Base-by-base conservation (phyloP, 2,329 filamentous ascomycete species). In the Trichoderma harzianum region DNA sequence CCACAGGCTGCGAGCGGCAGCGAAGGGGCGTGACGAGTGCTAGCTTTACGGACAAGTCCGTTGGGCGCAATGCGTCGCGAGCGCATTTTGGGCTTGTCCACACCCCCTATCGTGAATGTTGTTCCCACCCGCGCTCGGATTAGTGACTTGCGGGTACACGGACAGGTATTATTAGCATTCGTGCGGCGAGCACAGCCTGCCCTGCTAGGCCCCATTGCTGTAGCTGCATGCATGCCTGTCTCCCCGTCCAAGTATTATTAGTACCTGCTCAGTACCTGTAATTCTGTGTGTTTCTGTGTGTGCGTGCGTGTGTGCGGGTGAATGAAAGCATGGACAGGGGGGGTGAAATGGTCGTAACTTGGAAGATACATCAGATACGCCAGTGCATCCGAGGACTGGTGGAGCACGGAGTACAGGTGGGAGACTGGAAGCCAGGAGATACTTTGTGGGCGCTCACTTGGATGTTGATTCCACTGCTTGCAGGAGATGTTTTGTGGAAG, bases 91-190 rank as follows among this genome's bases (percentile, higher is more conserved):
- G 11, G 7, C 18, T 36, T 51, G 55, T 34, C 65, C 70, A 34
- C 71, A 66, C 66, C 71, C 47, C 47, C 21, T 53, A 24, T 21
- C n/a, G 47, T 21, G 47, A 53, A 24, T 53, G 47, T 53, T 53
- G 47, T 53, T 11, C n/a, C 47, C 21, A 53, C 47, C n/a, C 47
- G 47, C 21, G 34, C 28, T 51, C 39, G 69, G 43, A 63, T 21
- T 11, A 24, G 47, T 53, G 47, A 53, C 47, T 53, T 53, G 47
- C 47, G 47, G 47, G 47, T 53, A 53, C 47, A 53, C 47, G 47
- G n/a, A 53, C n/a, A 53, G 47, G 53, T 57, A 72, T 72, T 72
- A 72, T 72, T 72, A 72, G 70, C 70, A 72, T 68, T 71, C 70
- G 63, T 66, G 63, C 61, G 63, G 43, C 47, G 47, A 57, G 60